phyloP scores from a whole-genome alignment of 1,139 yeast species.

The Yamadazyma diospyri region DNA sequence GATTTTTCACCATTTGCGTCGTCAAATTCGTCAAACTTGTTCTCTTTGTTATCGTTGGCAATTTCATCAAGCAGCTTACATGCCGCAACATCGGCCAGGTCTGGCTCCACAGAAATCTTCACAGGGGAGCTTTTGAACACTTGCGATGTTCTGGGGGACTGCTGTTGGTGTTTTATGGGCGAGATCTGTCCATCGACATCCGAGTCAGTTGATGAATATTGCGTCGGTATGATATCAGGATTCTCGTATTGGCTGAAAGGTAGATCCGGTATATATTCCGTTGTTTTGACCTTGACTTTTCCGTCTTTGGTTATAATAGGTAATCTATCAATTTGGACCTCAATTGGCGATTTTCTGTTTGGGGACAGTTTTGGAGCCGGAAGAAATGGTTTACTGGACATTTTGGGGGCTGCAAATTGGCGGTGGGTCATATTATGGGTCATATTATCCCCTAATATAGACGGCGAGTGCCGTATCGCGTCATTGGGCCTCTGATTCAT shows the following conservation, averaged over 20 bases:
- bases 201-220: conserved; percentile 13
- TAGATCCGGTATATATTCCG: conserved; percentile 1
- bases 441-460: neutral
- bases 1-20: neutral
- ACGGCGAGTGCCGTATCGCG: neutral
- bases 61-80: no score
- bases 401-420: neutral
- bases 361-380: neutral
- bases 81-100: no score
- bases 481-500: neutral
- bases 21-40: neutral
- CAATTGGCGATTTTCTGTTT: neutral
- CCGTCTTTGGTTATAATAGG: neutral
- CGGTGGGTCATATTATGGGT: neutral
- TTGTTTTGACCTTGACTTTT: conserved; percentile 3
- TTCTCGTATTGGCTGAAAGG: conserved; percentile 7
- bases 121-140: conserved; percentile 1
- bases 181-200: conserved; percentile 2
- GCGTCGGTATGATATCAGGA: conserved; percentile 12
- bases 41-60: neutral
- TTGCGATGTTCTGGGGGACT: conserved; percentile 1
- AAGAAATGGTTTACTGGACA: neutral
- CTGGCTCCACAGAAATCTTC: no score
- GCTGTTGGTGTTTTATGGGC: neutral
- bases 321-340: neutral